Conservation (phyloP, 805 yeast species). For the Saccharomycopsis sp. region DNA sequence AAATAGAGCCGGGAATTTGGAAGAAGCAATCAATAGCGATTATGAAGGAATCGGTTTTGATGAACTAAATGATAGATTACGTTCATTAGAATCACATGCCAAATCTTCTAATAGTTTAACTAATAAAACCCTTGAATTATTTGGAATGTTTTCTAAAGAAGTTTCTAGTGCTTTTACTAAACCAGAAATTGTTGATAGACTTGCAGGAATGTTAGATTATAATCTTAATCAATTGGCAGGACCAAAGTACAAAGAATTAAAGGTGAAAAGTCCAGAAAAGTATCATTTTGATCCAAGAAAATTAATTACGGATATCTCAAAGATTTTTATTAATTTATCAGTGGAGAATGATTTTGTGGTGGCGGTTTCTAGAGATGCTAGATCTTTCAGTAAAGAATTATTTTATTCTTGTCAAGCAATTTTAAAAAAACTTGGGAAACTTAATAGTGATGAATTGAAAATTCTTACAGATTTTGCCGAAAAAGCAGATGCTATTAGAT, state of each 20-base stretch:
- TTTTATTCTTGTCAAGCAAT: slow-evolving; percentile 66
- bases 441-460: slow-evolving; percentile 43
- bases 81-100: slow-evolving; percentile 64
- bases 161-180: slow-evolving; percentile 80
- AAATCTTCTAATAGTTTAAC: slow-evolving; percentile 73
- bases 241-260: slow-evolving; percentile 81
- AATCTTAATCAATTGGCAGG: slow-evolving; percentile 91
- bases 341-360: slow-evolving; percentile 52
- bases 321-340: slow-evolving; percentile 67
- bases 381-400: slow-evolving; percentile 64
- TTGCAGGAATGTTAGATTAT: slow-evolving; percentile 93
- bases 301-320: slow-evolving; percentile 56
- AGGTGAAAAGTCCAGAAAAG: slow-evolving; percentile 73
- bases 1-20: slow-evolving; percentile 18
- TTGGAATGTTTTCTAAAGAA: slow-evolving; percentile 73
- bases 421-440: slow-evolving; percentile 43
- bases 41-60: slow-evolving; percentile 31
- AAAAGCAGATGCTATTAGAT: slow-evolving; percentile 50
- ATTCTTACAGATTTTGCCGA: slow-evolving; percentile 46
- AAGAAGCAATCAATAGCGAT: slow-evolving; percentile 25
- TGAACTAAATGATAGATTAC: slow-evolving; percentile 47
- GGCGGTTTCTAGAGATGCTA: slow-evolving; percentile 85
- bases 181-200: slow-evolving; percentile 83
- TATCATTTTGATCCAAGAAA: slow-evolving; percentile 76
- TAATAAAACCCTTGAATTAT: slow-evolving; percentile 69